A percentile compares a stretch with the other conserved stretches of the same genome.
Conservation (phyloP, 2,329 filamentous ascomycete genomes). For the Phialocephala subalpina region DNA sequence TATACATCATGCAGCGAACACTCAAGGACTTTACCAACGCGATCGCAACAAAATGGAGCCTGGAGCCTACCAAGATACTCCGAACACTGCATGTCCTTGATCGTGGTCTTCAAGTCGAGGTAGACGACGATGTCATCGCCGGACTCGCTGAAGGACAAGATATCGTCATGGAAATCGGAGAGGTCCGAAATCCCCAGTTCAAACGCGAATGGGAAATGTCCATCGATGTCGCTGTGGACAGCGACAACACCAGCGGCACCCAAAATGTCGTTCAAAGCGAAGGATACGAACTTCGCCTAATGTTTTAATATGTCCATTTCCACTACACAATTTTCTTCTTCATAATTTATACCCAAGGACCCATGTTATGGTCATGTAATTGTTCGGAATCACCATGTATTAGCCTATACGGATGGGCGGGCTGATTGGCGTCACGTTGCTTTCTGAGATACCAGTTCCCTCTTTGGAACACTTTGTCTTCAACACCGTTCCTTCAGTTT, state of each 20-base stretch:
- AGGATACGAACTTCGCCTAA: slow-evolving; percentile 45
- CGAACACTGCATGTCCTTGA: slow-evolving; percentile 77
- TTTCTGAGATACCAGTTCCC: slow-evolving; percentile 42
- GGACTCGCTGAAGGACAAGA: slow-evolving; percentile 91
- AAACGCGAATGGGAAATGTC: slow-evolving; percentile 71
- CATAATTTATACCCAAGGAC: slow-evolving; percentile 36
- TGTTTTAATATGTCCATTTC: slow-evolving; percentile 42
- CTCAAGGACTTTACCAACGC: slow-evolving; percentile 76
- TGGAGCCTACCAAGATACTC: slow-evolving; percentile 76
- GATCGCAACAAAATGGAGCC: slow-evolving; percentile 80
- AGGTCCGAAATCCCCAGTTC: slow-evolving; percentile 44
- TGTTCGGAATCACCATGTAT: slow-evolving; percentile 36
- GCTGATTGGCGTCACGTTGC: slow-evolving; percentile 32
- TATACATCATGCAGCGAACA: slow-evolving; percentile 84
- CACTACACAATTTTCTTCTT: slow-evolving; percentile 15
- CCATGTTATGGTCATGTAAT: slow-evolving; percentile 40
- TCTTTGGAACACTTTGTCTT: slow-evolving; percentile 33
- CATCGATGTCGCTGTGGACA: slow-evolving; percentile 52
- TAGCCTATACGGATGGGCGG: slow-evolving; percentile 25
- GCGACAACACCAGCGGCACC: slow-evolving; percentile 35
- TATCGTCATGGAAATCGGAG: slow-evolving; percentile 76
- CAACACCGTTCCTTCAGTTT: slow-evolving; percentile 23
- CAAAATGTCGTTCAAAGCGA: slow-evolving; percentile 38
- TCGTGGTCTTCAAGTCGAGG: slow-evolving; percentile 80
- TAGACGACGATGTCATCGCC: slow-evolving; percentile 89